Evolutionary conservation across 352 stramenopile genomes (phyloP).

Genomic region (Elongisporangium senticosum): DNA sequence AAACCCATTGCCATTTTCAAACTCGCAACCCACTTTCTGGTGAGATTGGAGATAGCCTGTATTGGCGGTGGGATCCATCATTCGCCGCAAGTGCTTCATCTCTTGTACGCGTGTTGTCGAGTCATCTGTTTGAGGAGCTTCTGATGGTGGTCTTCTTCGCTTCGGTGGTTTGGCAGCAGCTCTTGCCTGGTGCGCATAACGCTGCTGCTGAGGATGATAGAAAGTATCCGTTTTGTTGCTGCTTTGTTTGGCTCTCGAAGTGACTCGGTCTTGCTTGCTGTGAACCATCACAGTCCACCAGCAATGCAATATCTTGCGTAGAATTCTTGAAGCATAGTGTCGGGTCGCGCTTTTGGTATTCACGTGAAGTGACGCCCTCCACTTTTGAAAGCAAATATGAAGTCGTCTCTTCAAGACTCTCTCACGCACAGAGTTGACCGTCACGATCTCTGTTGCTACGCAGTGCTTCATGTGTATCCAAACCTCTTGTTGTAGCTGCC

Average conservation of each 20-base stretch:
- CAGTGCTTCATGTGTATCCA: conserved; percentile 1
- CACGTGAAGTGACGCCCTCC: not conserved
- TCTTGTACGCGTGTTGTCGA: conserved; percentile 3
- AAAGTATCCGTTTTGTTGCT: conserved; percentile 26
- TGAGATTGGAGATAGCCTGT: conserved; percentile 13
- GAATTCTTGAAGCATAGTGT: conserved; percentile 13
- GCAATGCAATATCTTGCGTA: conserved; percentile 11
- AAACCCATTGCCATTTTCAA: too few relatives aligned
- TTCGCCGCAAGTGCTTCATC: conserved; percentile 22
- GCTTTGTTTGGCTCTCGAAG: conserved; percentile 27
- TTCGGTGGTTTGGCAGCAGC: conserved; percentile 1
- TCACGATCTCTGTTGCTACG: conserved; percentile 2
- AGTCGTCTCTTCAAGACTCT: conserved; percentile 1
- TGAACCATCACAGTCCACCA: conserved; percentile 49
- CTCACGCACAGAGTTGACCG: not conserved
- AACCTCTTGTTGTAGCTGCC: not conserved
- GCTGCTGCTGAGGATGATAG: conserved; percentile 27
- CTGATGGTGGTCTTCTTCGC: conserved; percentile 4
- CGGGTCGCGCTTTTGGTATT: conserved; percentile 2
- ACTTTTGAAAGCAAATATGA: conserved; percentile 8
- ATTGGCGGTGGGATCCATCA: conserved; percentile 26
- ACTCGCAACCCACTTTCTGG: too few relatives aligned
- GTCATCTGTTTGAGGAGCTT: not conserved
- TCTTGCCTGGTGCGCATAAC: conserved; percentile 7
- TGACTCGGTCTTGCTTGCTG: conserved; percentile 42